Conservation (phyloP, 345 rosid species). For the Citrus reticulata region DNA sequence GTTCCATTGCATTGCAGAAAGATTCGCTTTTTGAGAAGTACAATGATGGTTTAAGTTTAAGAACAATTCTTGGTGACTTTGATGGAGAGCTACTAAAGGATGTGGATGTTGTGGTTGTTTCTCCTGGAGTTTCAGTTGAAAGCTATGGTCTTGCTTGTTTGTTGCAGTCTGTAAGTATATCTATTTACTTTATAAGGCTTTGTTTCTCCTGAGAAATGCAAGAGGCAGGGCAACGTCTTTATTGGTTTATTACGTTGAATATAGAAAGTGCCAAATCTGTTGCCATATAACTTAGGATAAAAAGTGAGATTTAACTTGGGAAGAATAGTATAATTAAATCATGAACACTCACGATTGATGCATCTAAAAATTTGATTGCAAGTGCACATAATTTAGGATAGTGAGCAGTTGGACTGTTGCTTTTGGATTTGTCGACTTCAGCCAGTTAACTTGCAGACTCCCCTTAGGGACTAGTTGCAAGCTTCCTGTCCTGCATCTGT, state of each 20-base stretch:
- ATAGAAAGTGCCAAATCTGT: not conserved
- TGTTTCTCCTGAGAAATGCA: not conserved
- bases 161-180: slow-evolving; percentile 27
- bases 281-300: not conserved
- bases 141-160: slow-evolving; percentile 21
- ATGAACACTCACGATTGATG: not conserved
- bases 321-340: no score
- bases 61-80: slow-evolving; percentile 22
- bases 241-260: not conserved
- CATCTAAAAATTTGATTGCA: not conserved
- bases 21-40: slow-evolving; percentile 15
- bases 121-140: slow-evolving; percentile 30
- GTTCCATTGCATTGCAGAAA: slow-evolving; percentile 11
- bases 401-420: not conserved
- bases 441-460: not conserved
- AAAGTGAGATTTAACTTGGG: no score
- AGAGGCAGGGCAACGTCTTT: not conserved
- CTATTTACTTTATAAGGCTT: not conserved
- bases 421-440: not conserved
- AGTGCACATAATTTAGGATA: not conserved
- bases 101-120: slow-evolving; percentile 24
- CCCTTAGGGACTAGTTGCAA: not conserved
- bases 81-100: slow-evolving; percentile 11
- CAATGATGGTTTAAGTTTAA: slow-evolving; percentile 12
- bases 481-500: not conserved